Evolutionary conservation across 805 yeast genomes (phyloP), one percentile per base, ranked within the genome.

Genomic region (Yarrowia sp.): DNA sequence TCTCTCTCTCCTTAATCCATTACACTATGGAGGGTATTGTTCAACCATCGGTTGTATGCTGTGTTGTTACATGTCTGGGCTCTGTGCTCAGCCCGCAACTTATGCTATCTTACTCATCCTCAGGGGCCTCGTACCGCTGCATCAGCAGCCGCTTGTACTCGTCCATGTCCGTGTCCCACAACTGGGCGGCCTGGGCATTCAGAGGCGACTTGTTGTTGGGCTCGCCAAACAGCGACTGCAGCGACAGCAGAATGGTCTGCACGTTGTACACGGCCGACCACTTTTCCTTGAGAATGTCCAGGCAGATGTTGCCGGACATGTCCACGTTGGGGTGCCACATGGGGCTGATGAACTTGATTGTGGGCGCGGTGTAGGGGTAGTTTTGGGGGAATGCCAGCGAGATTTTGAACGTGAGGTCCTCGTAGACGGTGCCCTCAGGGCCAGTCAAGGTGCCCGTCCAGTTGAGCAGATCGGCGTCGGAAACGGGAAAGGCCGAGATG

Each of bases 301-400:
- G 79, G 72, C 90, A 87, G 70, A 87, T 87, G 71, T 85, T 83
- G n/a, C 90, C 90, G 67, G 83, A 79, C 81, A 84, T 83, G 72
- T 86, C 88, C 70, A 87, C 85, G 74, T 87, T 87, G 36, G 90
- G 90, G 73, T 86, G 90, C 82, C 86, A 85, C 83, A 86, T 83
- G 16, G 89, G 88, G 52, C 86, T 82, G 41, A 81, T 82, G 74
- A 87, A 87, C 72, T 77, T 81, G 74, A 87, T 83, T 38, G 77
- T 77, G 35, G 90, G 90, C 3, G 90, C 86, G 3, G 80, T 75
- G 74, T 82, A 85, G 0, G 90, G 90, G 74, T 87, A 87, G 73
- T 82, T 82, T 49, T 78, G 77, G 11, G 89, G 87, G 74, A 87
- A 87, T 53, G 76, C 76, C 71, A 87, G 76, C 41, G 82, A 75